These are phyloP conservation scores for Phytophthora palmivora DNA, from an alignment of 352 stramenopile species.

Conservation along the genomic window DNA sequence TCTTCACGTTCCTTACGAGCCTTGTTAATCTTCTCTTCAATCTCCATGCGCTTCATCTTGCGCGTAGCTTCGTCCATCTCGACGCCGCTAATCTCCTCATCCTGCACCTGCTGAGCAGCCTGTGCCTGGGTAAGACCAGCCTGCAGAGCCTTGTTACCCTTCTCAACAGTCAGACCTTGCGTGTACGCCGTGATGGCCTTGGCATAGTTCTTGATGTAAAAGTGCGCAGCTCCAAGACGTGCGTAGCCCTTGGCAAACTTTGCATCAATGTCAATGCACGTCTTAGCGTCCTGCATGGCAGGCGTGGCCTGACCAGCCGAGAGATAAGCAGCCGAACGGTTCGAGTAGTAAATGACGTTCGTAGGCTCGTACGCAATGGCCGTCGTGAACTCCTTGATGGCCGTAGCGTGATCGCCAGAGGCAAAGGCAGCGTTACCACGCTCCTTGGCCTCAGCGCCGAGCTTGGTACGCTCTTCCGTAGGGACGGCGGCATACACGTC, in stretches of 20 bases:
- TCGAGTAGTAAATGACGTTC: constrained; percentile 91
- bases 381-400: constrained; percentile 90
- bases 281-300: constrained; percentile 87
- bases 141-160: constrained; percentile 88
- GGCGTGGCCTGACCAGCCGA: constrained; percentile 79
- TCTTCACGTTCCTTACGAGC: constrained; percentile 87
- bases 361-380: constrained; percentile 87
- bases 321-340: constrained; percentile 88
- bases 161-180: constrained; percentile 79
- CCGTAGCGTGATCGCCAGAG: constrained; percentile 74
- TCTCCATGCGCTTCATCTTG: constrained; percentile 92
- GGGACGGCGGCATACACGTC: constrained; percentile 76
- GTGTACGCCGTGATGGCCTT: constrained; percentile 87
- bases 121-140: constrained; percentile 84
- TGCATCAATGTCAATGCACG: constrained; percentile 83
- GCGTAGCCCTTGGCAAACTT: constrained; percentile 91
- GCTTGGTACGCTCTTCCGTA: constrained; percentile 70
- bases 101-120: constrained; percentile 83
- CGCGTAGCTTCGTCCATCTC: constrained; percentile 90
- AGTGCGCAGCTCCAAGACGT: constrained; percentile 84
- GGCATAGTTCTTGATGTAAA: constrained; percentile 91
- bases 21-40: constrained; percentile 92
- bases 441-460: constrained; percentile 87
- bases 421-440: constrained; percentile 85
- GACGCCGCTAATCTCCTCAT: constrained; percentile 83